These are phyloP conservation scores for Metarhizium robertsii DNA, from an alignment of 2,329 filamentous ascomycete species.

Conservation along the genomic window DNA sequence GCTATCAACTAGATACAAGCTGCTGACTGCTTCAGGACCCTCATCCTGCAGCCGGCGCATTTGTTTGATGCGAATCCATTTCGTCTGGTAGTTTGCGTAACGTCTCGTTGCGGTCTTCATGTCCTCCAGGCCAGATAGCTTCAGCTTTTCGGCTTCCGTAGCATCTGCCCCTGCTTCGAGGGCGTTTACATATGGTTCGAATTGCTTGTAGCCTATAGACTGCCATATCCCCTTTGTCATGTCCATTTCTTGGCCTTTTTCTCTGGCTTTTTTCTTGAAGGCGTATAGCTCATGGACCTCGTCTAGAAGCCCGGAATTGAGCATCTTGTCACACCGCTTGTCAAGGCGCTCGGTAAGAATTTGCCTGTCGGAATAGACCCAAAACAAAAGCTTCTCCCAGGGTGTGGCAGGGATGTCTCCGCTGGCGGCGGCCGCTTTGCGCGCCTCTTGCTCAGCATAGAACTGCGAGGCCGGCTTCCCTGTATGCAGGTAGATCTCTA, in stretches of 20 bases:
- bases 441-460: slow-evolving; percentile 64
- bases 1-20: slow-evolving; percentile 73
- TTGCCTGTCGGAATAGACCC: slow-evolving; percentile 71
- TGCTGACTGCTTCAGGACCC: slow-evolving; percentile 38
- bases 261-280: slow-evolving; percentile 24
- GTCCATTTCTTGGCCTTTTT: slow-evolving; percentile 50
- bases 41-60: slow-evolving; percentile 56
- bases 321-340: slow-evolving; percentile 74
- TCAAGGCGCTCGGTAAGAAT: slow-evolving; percentile 63
- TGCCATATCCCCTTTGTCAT: slow-evolving; percentile 84
- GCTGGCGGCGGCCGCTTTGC: slow-evolving; percentile 21
- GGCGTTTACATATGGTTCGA: slow-evolving; percentile 59
- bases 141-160: slow-evolving; percentile 44
- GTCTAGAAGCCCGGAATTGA: slow-evolving; percentile 42
- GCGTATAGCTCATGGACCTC: slow-evolving; percentile 39
- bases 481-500: slow-evolving; percentile 82
- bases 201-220: slow-evolving; percentile 92
- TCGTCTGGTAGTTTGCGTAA: slow-evolving; percentile 75
- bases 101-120: slow-evolving; percentile 78
- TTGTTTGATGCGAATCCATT: slow-evolving; percentile 81
- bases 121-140: slow-evolving; percentile 53
- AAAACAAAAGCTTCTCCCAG: slow-evolving; percentile 64
- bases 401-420: slow-evolving; percentile 13
- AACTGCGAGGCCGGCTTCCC: slow-evolving; percentile 76
- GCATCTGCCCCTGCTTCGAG: slow-evolving; percentile 18